Conservation (phyloP, 2,329 filamentous ascomycete genomes). For the Fusarium beomiforme region DNA sequence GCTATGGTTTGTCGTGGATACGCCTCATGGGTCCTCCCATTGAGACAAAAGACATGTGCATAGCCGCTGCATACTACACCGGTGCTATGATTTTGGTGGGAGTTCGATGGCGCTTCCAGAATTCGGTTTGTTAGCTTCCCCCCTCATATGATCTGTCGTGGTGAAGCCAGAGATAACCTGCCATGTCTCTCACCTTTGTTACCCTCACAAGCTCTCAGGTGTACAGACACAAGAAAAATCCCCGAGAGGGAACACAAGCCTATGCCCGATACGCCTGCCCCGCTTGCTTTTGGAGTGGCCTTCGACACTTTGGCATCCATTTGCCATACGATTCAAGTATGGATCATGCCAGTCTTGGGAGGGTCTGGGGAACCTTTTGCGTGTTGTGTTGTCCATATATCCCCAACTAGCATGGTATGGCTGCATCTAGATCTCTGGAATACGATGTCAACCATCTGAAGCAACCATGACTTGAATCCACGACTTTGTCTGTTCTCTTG, state of each 20-base stretch:
- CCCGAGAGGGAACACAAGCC: constrained; percentile 50
- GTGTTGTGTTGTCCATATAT: neutral
- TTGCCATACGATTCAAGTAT: constrained; percentile 10
- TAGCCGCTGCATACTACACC: constrained; percentile 35
- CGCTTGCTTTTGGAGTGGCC: neutral
- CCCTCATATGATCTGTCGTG: neutral
- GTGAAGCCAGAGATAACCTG: constrained; percentile 26
- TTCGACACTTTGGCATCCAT: constrained; percentile 10
- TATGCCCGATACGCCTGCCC: constrained; percentile 34
- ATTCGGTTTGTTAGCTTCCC: constrained; percentile 16
- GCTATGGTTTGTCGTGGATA: constrained; percentile 4
- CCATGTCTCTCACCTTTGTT: constrained; percentile 42
- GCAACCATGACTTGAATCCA: neutral
- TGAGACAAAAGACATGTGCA: constrained; percentile 27
- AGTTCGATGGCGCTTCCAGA: constrained; percentile 34
- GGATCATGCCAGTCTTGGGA: constrained; percentile 11
- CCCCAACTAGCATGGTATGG: constrained; percentile 1
- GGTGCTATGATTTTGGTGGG: constrained; percentile 14
- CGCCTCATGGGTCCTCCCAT: neutral
- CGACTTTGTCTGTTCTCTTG: neutral
- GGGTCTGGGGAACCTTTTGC: constrained; percentile 12
- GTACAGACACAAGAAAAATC: constrained; percentile 54
- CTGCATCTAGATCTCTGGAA: neutral
- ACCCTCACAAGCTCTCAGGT: constrained; percentile 50
- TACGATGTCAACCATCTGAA: neutral